Conservation (phyloP, 2,329 filamentous ascomycete genomes). For the Blumeria graminis region DNA sequence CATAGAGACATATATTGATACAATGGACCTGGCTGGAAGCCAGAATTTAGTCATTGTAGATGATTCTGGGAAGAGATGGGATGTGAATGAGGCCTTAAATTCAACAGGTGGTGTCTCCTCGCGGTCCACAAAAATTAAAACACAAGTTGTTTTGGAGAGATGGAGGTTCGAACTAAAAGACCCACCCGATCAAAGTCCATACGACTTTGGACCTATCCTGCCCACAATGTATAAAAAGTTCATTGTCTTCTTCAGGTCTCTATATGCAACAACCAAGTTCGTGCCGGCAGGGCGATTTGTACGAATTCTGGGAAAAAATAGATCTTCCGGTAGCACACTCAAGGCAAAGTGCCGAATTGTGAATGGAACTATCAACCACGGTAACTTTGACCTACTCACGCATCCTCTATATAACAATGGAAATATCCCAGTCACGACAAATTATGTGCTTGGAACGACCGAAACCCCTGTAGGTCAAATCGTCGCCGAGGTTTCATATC, state of each 20-base stretch:
- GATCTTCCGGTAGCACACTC: constrained; percentile 33
- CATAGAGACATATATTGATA: constrained; percentile 77
- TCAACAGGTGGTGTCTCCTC: constrained; percentile 23
- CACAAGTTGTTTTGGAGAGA: constrained; percentile 67
- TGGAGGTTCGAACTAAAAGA: constrained; percentile 71
- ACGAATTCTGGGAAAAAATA: constrained; percentile 45
- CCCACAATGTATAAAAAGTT: constrained; percentile 93
- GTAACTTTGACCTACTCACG: constrained; percentile 42
- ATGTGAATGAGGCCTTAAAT: constrained; percentile 65
- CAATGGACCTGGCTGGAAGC: constrained; percentile 51
- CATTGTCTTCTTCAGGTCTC: constrained; percentile 76
- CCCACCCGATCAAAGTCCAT: constrained; percentile 21
- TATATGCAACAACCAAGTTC: constrained; percentile 62
- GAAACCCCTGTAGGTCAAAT: constrained; percentile 73
- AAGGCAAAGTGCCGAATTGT: constrained; percentile 61
- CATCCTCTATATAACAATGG: constrained; percentile 42
- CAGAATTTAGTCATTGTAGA: constrained; percentile 76
- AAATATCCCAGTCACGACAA: constrained; percentile 36
- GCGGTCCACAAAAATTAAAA: constrained; percentile 21
- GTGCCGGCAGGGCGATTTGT: constrained; percentile 70
- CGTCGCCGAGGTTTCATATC: constrained; percentile 59
- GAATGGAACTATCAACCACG: constrained; percentile 27
- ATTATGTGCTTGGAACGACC: constrained; percentile 60
- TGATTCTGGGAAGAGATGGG: constrained; percentile 76
- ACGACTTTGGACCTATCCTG: constrained; percentile 38